phyloP scores from a whole-genome alignment of 1,284 basidiomycete genomes.

The Cutaneotrichosporon cavernicola region DNA sequence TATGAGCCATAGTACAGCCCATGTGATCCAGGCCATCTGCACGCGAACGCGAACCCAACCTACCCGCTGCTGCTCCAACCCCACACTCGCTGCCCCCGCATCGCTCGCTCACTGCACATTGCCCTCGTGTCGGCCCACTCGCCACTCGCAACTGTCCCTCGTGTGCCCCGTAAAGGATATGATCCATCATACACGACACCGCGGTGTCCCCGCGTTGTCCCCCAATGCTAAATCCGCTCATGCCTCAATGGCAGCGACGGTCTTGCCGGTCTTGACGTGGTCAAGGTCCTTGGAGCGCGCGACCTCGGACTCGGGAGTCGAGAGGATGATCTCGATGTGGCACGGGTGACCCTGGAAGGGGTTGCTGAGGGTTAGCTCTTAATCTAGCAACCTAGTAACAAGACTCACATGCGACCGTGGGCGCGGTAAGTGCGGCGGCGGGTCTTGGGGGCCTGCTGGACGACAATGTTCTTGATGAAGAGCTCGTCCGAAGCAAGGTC shows the following conservation, averaged over 20 bases:
- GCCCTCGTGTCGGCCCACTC: not conserved
- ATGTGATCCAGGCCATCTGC: not conserved
- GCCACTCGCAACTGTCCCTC: not conserved
- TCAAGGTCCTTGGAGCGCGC: slow-evolving; percentile 84
- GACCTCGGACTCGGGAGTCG: slow-evolving; percentile 73
- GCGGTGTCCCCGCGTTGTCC: slow-evolving; percentile 22
- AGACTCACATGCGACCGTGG: slow-evolving; percentile 73
- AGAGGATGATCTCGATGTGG: slow-evolving; percentile 92
- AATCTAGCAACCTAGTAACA: too few species aligned
- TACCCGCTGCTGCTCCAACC: not conserved
- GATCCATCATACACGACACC: slow-evolving; percentile 49
- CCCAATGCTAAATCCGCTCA: slow-evolving; percentile 38
- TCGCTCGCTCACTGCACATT: not conserved
- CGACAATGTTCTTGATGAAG: slow-evolving; percentile 92
- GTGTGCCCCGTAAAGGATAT: slow-evolving; percentile 31
- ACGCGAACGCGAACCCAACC: not conserved
- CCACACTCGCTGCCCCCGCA: not conserved
- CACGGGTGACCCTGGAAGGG: slow-evolving; percentile 87
- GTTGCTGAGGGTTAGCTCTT: slow-evolving; percentile 54
- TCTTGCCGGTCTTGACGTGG: slow-evolving; percentile 54
- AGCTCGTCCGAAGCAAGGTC: slow-evolving; percentile 91
- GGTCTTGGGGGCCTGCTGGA: slow-evolving; percentile 99
- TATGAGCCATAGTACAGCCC: too few species aligned
- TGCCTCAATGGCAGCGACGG: slow-evolving; percentile 54
- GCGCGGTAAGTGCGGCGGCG: slow-evolving; percentile 99